phyloP scores from a whole-genome alignment of 1,284 basidiomycete species.

The Vanrija pseudolonga region DNA sequence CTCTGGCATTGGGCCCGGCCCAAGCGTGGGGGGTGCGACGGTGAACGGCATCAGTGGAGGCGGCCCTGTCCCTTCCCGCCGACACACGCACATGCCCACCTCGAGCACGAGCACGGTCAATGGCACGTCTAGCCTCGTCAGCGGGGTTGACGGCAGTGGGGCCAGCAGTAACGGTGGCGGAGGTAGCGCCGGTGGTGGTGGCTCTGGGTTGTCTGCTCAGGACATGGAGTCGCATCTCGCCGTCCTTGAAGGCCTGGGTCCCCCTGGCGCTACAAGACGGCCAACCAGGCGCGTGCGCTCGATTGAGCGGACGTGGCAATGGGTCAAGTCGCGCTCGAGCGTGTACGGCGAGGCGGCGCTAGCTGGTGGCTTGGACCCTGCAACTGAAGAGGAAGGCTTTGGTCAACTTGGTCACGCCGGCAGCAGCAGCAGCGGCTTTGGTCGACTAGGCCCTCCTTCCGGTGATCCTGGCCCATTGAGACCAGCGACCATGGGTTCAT shows the following conservation, averaged over 20 bases:
- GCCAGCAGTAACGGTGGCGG: no score
- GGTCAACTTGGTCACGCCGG: neutral
- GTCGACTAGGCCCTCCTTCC: neutral
- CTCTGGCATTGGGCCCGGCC: no score
- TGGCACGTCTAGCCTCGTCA: no score
- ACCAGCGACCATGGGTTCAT: constrained; percentile 7
- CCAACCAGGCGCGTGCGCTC: constrained; percentile 16
- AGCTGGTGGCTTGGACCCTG: constrained; percentile 1
- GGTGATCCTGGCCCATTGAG: constrained; percentile 1
- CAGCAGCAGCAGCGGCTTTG: neutral
- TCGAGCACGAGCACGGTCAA: no score
- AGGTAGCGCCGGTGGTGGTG: neutral
- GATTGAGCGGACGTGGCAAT: constrained; percentile 19
- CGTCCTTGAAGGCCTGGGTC: constrained; percentile 11
- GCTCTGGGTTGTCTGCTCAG: constrained; percentile 10
- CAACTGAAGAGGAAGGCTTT: constrained; percentile 2
- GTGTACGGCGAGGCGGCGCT: constrained; percentile 16
- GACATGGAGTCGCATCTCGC: constrained; percentile 19
- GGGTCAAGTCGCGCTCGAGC: constrained; percentile 20
- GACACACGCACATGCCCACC: no score
- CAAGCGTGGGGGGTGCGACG: no score
- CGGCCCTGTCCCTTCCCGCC: no score
- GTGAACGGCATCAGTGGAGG: no score
- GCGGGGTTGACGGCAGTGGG: no score
- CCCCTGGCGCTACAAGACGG: constrained; percentile 14